Evolutionary conservation across 495 filamentous ascomycete species (phyloP).

Genomic region (Tuber calosporum): DNA sequence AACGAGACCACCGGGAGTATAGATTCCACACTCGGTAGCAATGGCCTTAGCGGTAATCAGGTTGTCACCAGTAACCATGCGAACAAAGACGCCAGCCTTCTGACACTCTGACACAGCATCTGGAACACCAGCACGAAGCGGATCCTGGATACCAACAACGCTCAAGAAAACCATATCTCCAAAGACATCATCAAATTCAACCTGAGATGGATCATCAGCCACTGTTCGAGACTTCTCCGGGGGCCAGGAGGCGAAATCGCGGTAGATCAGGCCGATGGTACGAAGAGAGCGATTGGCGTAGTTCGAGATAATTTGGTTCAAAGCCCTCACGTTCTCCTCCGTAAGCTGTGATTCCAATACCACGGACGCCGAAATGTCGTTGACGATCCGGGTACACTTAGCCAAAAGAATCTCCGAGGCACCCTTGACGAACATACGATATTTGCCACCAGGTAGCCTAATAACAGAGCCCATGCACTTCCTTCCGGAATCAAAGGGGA

Average conservation of each 20-base stretch:
- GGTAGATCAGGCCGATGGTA: constrained; percentile 67
- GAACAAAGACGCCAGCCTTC: constrained; percentile 71
- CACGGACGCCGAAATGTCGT: constrained; percentile 48
- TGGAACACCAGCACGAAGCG: constrained; percentile 63
- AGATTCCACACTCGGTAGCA: constrained; percentile 76
- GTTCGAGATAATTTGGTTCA: constrained; percentile 52
- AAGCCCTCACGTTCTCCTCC: constrained; percentile 47
- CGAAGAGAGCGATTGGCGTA: constrained; percentile 68
- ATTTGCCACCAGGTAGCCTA: constrained; percentile 57
- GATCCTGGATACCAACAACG: constrained; percentile 70
- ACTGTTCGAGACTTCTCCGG: constrained; percentile 52
- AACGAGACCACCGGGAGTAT: constrained; percentile 62
- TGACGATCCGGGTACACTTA: constrained; percentile 54
- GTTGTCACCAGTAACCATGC: constrained; percentile 91
- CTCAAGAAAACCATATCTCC: constrained; percentile 61
- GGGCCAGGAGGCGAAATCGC: constrained; percentile 70
- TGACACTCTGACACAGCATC: constrained; percentile 71
- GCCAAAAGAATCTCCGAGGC: constrained; percentile 75
- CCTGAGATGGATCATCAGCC: constrained; percentile 54
- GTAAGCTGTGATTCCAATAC: constrained; percentile 46
- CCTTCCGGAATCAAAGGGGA: constrained; percentile 77
- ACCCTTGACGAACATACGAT: constrained; percentile 73
- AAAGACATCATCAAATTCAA: constrained; percentile 61
- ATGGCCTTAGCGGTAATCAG: constrained; percentile 78
- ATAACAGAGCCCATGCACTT: constrained; percentile 87